Base-by-base conservation (phyloP, 1,139 yeast species). In the Suhomyces choctaworum region DNA sequence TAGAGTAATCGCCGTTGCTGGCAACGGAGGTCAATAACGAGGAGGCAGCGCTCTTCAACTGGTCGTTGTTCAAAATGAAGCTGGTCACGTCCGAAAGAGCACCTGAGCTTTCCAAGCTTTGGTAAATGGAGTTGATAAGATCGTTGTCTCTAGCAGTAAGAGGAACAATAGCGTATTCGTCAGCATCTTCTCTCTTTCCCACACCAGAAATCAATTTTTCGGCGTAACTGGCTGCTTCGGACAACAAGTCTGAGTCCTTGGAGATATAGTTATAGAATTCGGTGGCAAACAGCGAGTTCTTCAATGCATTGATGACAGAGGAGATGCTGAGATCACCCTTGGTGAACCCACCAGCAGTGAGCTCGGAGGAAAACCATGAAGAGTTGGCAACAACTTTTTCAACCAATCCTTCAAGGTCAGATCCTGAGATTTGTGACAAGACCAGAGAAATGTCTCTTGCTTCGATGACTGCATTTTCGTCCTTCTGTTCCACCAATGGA, bases 201-300 rank as follows among this genome's bases (percentile, higher is more conserved):
- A n/a, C n/a, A n/a, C n/a, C n/a, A n/a, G n/a, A n/a, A n/a, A n/a
- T n/a, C n/a, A 56, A 45, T 20, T 39, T 40, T 35, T 52, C 47
- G 25, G 63, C 64, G 24, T 47, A 42, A 7, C 32, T 26, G 12
- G 50, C 28, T 16, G 56, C 59, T 9, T 46, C 37, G 9, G 51
- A 41, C 9, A 43, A 42, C 27, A 52, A 45, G 26, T 57, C 58
- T 4, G 47, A 42, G 39, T 60, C 59, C 28, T 50, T 48, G 24
- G 58, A 49, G 22, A 60, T 47, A 12, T 50, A 42, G 25, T 44
- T 47, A 41, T 56, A 54, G 34, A 61, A 58, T 14, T 46, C 45
- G 21, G 43, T 32, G 21, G 51, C 45, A 32, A 47, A 45, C 9
- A 53, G 56, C 12, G 51, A 42, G 22, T 41, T 34, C 16, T 48